These are phyloP conservation scores for Eucalyptus camaldulensis DNA, from an alignment of 345 rosid species.

Conservation along the genomic window DNA sequence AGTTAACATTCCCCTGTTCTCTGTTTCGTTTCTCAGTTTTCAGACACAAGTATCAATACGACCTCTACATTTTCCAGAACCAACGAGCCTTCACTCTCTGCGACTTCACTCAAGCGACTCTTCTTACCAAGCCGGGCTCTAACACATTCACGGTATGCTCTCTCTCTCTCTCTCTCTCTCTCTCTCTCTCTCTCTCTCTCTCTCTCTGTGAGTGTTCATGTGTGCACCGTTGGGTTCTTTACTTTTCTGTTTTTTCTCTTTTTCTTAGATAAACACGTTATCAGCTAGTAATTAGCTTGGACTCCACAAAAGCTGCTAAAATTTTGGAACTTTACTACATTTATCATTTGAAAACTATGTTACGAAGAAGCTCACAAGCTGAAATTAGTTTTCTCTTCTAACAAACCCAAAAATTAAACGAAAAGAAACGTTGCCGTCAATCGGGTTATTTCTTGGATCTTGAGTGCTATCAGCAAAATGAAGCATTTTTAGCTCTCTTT, in stretches of 20 bases:
- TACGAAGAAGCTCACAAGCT: not conserved
- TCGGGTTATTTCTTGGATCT: not conserved
- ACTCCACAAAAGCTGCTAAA: not conserved
- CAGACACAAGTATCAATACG: slow-evolving; percentile 59
- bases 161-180: not conserved
- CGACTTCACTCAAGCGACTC: slow-evolving; percentile 67
- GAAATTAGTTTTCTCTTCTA: not conserved
- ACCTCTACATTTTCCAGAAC: slow-evolving; percentile 79
- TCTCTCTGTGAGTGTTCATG: not conserved
- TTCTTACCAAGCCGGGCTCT: slow-evolving; percentile 62
- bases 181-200: too few relatives aligned
- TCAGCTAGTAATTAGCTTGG: not conserved
- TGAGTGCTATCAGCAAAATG: not conserved
- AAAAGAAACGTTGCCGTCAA: not conserved
- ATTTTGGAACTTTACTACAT: not conserved
- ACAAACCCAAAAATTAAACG: not conserved
- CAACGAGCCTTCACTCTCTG: slow-evolving; percentile 70
- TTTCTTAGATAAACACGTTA: not conserved
- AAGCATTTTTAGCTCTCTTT: not conserved
- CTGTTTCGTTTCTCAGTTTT: slow-evolving; percentile 32
- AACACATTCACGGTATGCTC: slow-evolving; percentile 52
- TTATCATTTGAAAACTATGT: not conserved
- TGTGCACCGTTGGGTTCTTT: not conserved
- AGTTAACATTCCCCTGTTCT: not conserved
- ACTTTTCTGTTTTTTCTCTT: not conserved